Conservation (phyloP, 2,329 filamentous ascomycete species). For the Nemania sp. region DNA sequence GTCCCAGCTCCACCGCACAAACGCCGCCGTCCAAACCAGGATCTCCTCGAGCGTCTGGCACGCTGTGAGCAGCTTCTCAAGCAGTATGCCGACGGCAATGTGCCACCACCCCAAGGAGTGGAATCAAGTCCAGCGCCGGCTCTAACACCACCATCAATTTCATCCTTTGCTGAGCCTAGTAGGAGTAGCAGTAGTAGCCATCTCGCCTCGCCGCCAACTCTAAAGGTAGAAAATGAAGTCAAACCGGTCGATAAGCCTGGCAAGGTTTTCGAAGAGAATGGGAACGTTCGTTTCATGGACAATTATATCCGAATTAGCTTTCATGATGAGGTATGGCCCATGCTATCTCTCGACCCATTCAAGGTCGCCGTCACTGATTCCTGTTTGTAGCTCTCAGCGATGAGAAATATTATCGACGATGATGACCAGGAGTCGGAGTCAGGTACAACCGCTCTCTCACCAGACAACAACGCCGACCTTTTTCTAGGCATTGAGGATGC, state of each 20-base stretch:
- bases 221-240: slow-evolving; percentile 9
- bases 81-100: slow-evolving; percentile 38
- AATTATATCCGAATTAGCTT: slow-evolving; percentile 40
- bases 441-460: slow-evolving; percentile 23
- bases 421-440: slow-evolving; percentile 37
- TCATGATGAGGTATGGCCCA: slow-evolving; percentile 36
- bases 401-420: slow-evolving; percentile 38
- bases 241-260: slow-evolving; percentile 11
- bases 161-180: background rate
- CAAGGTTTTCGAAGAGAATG: slow-evolving; percentile 39
- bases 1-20: slow-evolving; percentile 37
- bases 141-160: background rate
- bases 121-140: no score
- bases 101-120: slow-evolving; percentile 8
- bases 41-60: slow-evolving; percentile 40
- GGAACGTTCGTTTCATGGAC: slow-evolving; percentile 40
- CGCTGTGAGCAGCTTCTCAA: slow-evolving; percentile 41
- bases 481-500: slow-evolving; percentile 37
- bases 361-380: slow-evolving; percentile 13
- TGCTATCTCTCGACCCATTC: background rate
- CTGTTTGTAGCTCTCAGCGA: slow-evolving; percentile 32
- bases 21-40: slow-evolving; percentile 41
- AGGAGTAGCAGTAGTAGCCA: slow-evolving; percentile 16
- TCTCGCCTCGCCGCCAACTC: background rate
- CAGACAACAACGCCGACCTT: slow-evolving; percentile 36